Percentiles rank a stretch among this genome's conserved stretches.
These are phyloP conservation scores for Glomus cerebriforme DNA, from an alignment of 192 early-diverging fungal genomes.

Conservation along the genomic window DNA sequence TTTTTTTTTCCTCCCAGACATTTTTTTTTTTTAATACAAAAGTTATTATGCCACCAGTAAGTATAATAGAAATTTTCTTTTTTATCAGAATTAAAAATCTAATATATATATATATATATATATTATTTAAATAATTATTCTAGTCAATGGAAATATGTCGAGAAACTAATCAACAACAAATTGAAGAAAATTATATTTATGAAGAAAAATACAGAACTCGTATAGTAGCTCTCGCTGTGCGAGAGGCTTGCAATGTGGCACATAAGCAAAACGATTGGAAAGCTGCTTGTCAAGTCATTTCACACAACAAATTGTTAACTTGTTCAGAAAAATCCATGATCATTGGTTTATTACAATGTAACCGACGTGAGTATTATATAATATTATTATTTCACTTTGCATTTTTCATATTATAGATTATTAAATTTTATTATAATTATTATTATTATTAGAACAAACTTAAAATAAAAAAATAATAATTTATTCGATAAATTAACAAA, in stretches of 20 bases:
- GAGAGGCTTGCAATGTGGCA: not conserved
- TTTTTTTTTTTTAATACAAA: too few relatives aligned
- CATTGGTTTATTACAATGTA: not conserved
- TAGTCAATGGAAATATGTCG: not conserved
- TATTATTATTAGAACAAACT: too few relatives aligned
- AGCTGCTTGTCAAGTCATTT: not conserved
- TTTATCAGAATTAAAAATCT: too few relatives aligned
- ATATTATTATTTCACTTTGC: too few relatives aligned
- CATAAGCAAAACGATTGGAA: not conserved
- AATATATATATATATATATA: too few relatives aligned
- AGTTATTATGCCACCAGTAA: too few relatives aligned
- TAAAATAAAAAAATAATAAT: too few relatives aligned
- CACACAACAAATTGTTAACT: constrained; percentile 1
- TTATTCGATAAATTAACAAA: too few relatives aligned
- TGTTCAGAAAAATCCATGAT: not conserved
- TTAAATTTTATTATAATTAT: too few relatives aligned
- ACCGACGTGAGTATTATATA: not conserved
- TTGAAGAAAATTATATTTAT: not conserved
- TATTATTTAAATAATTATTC: not conserved
- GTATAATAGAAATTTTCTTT: too few relatives aligned
- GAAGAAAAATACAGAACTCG: not conserved
- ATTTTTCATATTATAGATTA: too few relatives aligned
- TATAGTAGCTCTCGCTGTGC: not conserved
- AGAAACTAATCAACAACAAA: not conserved
- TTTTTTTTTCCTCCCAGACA: too few relatives aligned